Base-by-base conservation (phyloP, 345 rosid genomes). In the Adansonia digitata region DNA sequence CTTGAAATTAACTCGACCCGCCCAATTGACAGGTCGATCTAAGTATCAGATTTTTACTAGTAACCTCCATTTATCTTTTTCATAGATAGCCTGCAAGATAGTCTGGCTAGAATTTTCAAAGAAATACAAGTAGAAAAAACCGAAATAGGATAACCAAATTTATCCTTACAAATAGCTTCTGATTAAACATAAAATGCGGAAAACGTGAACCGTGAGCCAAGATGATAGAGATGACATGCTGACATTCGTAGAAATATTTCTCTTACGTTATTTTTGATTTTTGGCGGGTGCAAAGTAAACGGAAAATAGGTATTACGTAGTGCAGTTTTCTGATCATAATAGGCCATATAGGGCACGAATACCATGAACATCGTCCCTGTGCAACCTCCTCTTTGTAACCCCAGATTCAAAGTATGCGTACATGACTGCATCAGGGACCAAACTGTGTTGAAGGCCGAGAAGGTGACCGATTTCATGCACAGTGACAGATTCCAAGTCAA, bases 401-500 rank as follows among this genome's bases (percentile, higher is more conserved):
- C 80, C 77, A 9, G 4, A 2, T 8, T 3, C 10, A 4, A 73
- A 22, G 17, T 22, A 12, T 0, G 79, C 53, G 60, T 24, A 81
- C 78, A 81, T 81, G 13, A 75, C 53, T 26, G 83, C 78, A 6
- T 53, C 56, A n/a, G 56, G 68, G 15, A 51, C 73, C 1, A 12
- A 11, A 35, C 72, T 74, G 43, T 81, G 80, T 8, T 2, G n/a
- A 27, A 81, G 83, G 34, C 83, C 83, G 1, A 81, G 75, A 7
- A 77, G 20, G 57, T 81, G 81, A 0, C 83, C 81, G 0, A 81
- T 70, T 65, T 81, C 83, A 29, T 81, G 83, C 31, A 81, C 63
- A 0, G 83, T 52, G n/a, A 81, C 78, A 12, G 83, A 74, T 48
- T 77, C 83, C 57, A 81, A n/a, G 69, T 81, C 83, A 5, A 42